Conservation (phyloP, 1,284 basidiomycete genomes). For the Cryptococcus depauperatus region DNA sequence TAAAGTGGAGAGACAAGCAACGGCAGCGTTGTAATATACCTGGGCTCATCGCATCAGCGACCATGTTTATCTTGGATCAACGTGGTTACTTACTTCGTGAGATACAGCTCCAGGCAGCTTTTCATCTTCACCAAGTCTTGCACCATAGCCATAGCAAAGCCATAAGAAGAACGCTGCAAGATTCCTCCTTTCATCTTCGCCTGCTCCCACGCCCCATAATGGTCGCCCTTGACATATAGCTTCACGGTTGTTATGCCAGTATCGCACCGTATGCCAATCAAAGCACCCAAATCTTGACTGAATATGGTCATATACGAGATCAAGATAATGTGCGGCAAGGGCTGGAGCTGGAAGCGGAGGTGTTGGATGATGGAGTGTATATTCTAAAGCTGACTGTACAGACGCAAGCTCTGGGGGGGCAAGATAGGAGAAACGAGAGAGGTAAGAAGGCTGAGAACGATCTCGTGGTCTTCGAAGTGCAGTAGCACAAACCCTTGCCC, state of each 20-base stretch:
- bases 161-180: slow-evolving; percentile 27
- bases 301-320: slow-evolving; percentile 23
- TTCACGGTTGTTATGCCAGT: slow-evolving; percentile 26
- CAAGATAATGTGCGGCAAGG: slow-evolving; percentile 20
- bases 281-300: slow-evolving; percentile 29
- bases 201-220: slow-evolving; percentile 20
- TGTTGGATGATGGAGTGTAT: slow-evolving; percentile 22
- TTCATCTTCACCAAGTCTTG: slow-evolving; percentile 21
- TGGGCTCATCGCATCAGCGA: background rate
- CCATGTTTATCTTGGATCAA: background rate
- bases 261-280: slow-evolving; percentile 22
- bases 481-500: slow-evolving; percentile 28
- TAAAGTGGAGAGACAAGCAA: slow-evolving; percentile 25
- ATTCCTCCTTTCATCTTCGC: slow-evolving; percentile 17
- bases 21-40: slow-evolving; percentile 28
- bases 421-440: slow-evolving; percentile 24
- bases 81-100: slow-evolving; percentile 20
- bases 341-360: slow-evolving; percentile 20
- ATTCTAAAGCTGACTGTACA: slow-evolving; percentile 22
- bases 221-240: slow-evolving; percentile 23
- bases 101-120: slow-evolving; percentile 21
- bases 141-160: slow-evolving; percentile 29
- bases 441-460: slow-evolving; percentile 12
- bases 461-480: slow-evolving; percentile 19
- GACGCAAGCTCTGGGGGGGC: slow-evolving; percentile 23